phyloP scores from a whole-genome alignment of 179 eudicot species.

The Heliamphora ciliata region DNA sequence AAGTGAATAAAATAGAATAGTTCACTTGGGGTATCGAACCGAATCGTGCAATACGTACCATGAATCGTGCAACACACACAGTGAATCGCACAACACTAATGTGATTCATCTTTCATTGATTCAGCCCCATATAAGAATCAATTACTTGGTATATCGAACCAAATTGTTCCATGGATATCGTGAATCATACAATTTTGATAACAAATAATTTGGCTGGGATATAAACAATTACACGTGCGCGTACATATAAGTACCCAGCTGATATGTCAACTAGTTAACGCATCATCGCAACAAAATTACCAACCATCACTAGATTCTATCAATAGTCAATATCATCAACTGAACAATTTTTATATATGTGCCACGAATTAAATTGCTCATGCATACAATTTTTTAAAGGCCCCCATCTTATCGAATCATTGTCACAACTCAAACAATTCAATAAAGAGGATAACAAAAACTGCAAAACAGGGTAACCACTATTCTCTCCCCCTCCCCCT shows the following conservation, averaged over 20 bases:
- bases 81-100: too few species aligned
- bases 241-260: neutral
- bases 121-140: too few species aligned
- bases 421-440: neutral
- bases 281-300: neutral
- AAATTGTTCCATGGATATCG: too few species aligned
- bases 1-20: too few species aligned
- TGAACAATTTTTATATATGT: neutral
- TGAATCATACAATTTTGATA: too few species aligned
- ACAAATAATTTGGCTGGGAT: too few species aligned
- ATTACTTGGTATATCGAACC: too few species aligned
- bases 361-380: neutral
- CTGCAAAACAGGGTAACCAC: constrained; percentile 1
- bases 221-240: too few species aligned
- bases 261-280: neutral
- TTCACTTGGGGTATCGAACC: too few species aligned
- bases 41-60: too few species aligned
- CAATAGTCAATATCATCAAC: neutral
- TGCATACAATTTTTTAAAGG: constrained; percentile 3
- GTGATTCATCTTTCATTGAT: too few species aligned
- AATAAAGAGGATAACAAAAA: neutral
- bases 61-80: too few species aligned
- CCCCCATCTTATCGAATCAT: neutral
- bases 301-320: neutral
- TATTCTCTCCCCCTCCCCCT: neutral